Base-by-base conservation (phyloP, 2,329 filamentous ascomycete genomes). In the Cyanodermella asteris region DNA sequence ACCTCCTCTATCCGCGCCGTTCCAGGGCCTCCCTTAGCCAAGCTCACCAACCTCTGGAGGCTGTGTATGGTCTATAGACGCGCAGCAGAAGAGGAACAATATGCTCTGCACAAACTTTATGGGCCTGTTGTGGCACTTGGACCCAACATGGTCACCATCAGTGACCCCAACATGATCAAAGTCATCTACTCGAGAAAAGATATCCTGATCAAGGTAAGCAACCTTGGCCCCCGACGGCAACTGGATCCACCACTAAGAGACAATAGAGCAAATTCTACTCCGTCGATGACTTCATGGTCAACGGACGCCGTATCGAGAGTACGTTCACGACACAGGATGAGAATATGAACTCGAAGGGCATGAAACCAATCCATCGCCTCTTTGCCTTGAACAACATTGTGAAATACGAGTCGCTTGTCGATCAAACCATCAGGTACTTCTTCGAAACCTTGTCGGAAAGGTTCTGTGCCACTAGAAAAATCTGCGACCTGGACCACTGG, bases 401-500 rank as follows among this genome's bases (percentile, higher is more conserved):
- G n/a, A n/a, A n/a, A n/a, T n/a, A n/a, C n/a, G n/a, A n/a, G n/a
- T n/a, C n/a, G n/a, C n/a, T n/a, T n/a, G 25, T 31, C 5, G 45
- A 52, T 25, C 38, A 32, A 3, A 48, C 43, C 1, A 44, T 44
- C 2, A 15, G 30, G 11, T 34, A 32, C 2, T 38, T 47, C 7
- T 38, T 42, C 16, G 11, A 27, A 7, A 31, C 27, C 13, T n/a
- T 47, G 14, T 38, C 45, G 25, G 27, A 29, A 12, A 35, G 41
- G 23, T 42, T 36, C 11, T 33, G 27, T 11, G 3, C 26, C 5
- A 23, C 23, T 11, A 19, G 27, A 1, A 23, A 35, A 15, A 25
- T 35, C 3, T 41, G 40, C 17, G 43, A 46, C 29, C 36, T 47
- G 21, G 39, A 37, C 4, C 18, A 25, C n/a, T 47, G 42, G 34